These are phyloP conservation scores for Alternaria consortialis DNA, from an alignment of 2,329 filamentous ascomycete genomes.

Conservation along the genomic window DNA sequence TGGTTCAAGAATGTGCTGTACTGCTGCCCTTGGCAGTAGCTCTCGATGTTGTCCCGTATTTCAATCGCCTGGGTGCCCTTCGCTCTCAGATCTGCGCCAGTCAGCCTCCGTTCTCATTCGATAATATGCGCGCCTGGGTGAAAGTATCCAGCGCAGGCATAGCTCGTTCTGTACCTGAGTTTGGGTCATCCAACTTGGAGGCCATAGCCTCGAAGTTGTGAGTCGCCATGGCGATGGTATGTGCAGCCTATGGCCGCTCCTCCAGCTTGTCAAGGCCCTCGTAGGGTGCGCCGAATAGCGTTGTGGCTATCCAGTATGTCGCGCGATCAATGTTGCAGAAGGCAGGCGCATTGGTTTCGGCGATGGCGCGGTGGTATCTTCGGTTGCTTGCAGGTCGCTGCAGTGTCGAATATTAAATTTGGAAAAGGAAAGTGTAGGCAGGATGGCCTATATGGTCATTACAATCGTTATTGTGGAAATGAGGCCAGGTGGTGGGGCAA, in stretches of 20 bases:
- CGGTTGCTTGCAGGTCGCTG: constrained; percentile 15
- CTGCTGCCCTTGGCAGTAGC: constrained; percentile 79
- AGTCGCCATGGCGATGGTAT: constrained; percentile 44
- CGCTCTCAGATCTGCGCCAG: constrained; percentile 73
- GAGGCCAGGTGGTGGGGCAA: constrained; percentile 33
- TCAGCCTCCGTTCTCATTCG: constrained; percentile 24
- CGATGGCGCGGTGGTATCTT: constrained; percentile 23
- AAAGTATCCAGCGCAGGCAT: not conserved
- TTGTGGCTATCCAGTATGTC: constrained; percentile 23
- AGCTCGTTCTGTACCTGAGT: constrained; percentile 40
- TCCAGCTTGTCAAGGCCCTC: constrained; percentile 20
- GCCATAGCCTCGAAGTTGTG: constrained; percentile 59
- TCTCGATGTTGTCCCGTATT: constrained; percentile 89
- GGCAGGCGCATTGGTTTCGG: constrained; percentile 39
- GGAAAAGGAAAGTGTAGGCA: constrained; percentile 35
- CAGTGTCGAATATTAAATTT: constrained; percentile 28
- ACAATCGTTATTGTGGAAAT: constrained; percentile 40
- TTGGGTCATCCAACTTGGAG: constrained; percentile 57
- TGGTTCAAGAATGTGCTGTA: constrained; percentile 86
- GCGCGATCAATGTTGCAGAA: constrained; percentile 23
- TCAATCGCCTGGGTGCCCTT: constrained; percentile 85
- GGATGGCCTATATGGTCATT: constrained; percentile 35
- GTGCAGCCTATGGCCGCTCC: constrained; percentile 38
- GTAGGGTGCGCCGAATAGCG: constrained; percentile 11
- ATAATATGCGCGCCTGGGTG: constrained; percentile 8